phyloP scores from a whole-genome alignment of 495 filamentous ascomycete species.

The Letharia columbiana region DNA sequence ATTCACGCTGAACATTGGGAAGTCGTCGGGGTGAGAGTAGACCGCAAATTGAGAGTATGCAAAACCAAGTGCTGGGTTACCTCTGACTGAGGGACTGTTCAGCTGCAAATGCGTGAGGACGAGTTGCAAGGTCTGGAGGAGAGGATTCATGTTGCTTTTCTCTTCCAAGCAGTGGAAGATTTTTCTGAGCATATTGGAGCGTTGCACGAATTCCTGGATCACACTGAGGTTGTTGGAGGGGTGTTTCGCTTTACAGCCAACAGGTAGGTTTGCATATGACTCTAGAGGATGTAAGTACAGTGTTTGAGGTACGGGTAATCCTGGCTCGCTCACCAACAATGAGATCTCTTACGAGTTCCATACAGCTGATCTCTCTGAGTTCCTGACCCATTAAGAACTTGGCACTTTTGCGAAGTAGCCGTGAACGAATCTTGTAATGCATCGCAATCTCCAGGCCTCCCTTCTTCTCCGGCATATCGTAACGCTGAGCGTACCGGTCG shows the following conservation, averaged over 20 bases:
- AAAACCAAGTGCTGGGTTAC: slow-evolving; percentile 9
- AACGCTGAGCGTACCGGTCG: slow-evolving; percentile 29
- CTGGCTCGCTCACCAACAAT: slow-evolving; percentile 19
- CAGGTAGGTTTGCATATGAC: slow-evolving; percentile 11
- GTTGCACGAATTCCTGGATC: slow-evolving; percentile 15
- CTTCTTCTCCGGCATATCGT: slow-evolving; percentile 29
- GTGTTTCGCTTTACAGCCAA: background rate
- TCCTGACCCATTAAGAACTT: slow-evolving; percentile 11
- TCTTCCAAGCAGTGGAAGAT: background rate
- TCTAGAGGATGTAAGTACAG: slow-evolving; percentile 13
- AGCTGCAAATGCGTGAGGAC: slow-evolving; percentile 18
- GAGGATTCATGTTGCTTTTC: slow-evolving; percentile 1
- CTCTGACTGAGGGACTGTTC: slow-evolving; percentile 7
- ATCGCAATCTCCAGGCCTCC: slow-evolving; percentile 26
- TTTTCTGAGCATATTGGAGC: slow-evolving; percentile 18
- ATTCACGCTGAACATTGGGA: slow-evolving; percentile 15
- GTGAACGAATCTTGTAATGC: slow-evolving; percentile 24
- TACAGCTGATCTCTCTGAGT: slow-evolving; percentile 12
- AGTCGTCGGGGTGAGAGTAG: slow-evolving; percentile 17
- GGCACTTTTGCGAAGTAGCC: slow-evolving; percentile 3
- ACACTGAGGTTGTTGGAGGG: slow-evolving; percentile 21
- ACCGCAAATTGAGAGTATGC: slow-evolving; percentile 20
- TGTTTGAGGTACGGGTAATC: background rate
- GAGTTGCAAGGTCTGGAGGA: slow-evolving; percentile 19
- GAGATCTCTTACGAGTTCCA: slow-evolving; percentile 23